Conservation (phyloP, 2,329 filamentous ascomycete species). For the Seiridium unicorne region DNA sequence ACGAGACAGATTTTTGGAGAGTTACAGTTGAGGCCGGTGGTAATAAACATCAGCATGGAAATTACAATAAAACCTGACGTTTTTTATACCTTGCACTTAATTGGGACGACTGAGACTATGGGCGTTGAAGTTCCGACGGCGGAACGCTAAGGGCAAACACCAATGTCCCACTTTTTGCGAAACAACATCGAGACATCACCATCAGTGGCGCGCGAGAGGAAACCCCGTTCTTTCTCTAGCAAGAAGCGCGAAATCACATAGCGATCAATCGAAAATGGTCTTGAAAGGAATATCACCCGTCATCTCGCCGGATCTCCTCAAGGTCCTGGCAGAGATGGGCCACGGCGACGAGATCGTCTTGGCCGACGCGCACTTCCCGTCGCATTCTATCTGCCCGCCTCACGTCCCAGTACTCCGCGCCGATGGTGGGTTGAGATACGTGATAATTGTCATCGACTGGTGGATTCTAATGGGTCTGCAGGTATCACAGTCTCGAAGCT, state of each 20-base stretch:
- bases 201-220: not conserved
- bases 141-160: not conserved
- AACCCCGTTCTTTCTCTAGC: not conserved
- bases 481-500: constrained; percentile 9
- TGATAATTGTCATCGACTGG: not conserved
- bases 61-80: not conserved
- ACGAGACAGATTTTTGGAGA: no score
- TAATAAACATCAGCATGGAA: no score
- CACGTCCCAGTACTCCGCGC: not conserved
- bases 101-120: not conserved
- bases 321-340: constrained; percentile 11
- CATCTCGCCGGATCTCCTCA: constrained; percentile 11
- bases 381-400: constrained; percentile 2
- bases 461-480: not conserved
- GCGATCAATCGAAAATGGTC: constrained; percentile 1
- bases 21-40: no score
- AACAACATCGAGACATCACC: not conserved
- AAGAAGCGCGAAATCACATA: not conserved
- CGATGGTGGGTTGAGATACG: not conserved
- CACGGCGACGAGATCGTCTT: constrained; percentile 13
- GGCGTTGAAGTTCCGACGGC: not conserved
- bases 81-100: not conserved
- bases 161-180: not conserved
- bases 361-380: constrained; percentile 12
- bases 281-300: constrained; percentile 13